A percentile compares a stretch with the other conserved stretches of the same genome.
These are phyloP conservation scores for Haemoproteus tartakovskyi DNA, from an alignment of 169 alveolate species.

Conservation along the genomic window DNA sequence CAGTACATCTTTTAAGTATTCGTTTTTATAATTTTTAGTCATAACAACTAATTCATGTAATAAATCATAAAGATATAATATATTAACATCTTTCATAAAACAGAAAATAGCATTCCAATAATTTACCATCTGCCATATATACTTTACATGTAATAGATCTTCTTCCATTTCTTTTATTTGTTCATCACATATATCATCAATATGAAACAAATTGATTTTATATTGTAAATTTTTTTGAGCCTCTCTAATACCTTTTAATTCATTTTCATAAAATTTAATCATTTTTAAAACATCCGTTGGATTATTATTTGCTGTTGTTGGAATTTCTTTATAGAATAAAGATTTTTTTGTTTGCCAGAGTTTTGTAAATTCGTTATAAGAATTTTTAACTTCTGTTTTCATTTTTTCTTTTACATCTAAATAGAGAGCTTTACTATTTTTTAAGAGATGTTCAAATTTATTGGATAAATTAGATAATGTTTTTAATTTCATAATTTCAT, in stretches of 20 bases:
- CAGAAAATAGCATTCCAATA: constrained; percentile 35
- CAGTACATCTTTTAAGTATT: constrained; percentile 1
- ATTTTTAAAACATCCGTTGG: constrained; percentile 28
- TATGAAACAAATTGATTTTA: constrained; percentile 45
- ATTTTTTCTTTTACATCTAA: constrained; percentile 61
- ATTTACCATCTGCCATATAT: constrained; percentile 55
- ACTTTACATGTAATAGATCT: constrained; percentile 22
- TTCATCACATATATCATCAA: constrained; percentile 64
- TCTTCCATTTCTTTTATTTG: constrained; percentile 55
- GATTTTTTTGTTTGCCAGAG: constrained; percentile 59
- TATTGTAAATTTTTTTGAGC: constrained; percentile 22
- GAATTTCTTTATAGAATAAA: constrained; percentile 58
- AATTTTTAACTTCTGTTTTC: constrained; percentile 62
- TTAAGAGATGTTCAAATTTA: constrained; percentile 35
- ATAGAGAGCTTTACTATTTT: constrained; percentile 54
- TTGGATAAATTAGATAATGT: constrained; percentile 29
- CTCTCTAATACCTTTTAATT: constrained; percentile 23
- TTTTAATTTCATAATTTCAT: constrained; percentile 61
- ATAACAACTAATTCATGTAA: constrained; percentile 11
- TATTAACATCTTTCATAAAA: constrained; percentile 59
- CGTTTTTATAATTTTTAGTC: constrained; percentile 34
- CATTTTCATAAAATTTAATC: constrained; percentile 50
- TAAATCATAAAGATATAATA: constrained; percentile 49
- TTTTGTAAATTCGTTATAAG: constrained; percentile 59
- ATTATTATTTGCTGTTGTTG: constrained; percentile 30